Base-by-base conservation (phyloP, 73 alveolate genomes). In the Durusdinium trenchii region DNA sequence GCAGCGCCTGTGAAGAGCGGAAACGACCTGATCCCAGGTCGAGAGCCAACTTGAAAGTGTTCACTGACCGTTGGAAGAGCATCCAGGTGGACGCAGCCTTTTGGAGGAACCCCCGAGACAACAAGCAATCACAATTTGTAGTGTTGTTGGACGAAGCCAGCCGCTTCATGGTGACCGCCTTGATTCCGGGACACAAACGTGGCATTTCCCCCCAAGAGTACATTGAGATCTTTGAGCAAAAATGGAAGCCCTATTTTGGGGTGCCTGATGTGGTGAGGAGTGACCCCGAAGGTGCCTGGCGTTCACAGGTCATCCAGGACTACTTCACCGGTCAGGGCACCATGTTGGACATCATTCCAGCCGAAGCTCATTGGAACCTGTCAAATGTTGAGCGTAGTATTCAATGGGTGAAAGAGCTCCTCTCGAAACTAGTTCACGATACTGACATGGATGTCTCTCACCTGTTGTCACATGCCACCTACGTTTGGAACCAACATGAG, bases 341-440 rank as follows among this genome's bases (percentile, higher is more conserved):
- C 36, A 9, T 42, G 36, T 26, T 60, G n/a, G 51, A 50, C 20
- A 26, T 12, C 40, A 54, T 54, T 1, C 94, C 94, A 0, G 94
- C 94, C 60, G 94, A 85, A 43, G 94, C 94, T 0, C 94, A 85
- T 16, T 85, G 94, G 94, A 61, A 85, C 7, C 36, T 85, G 6
- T 85, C 94, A 0, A 42, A 51, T 0, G 94, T 52, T 0, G 94
- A 85, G 42, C 38, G 94, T 3, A 1, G 79, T 28, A 54, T 85
- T 4, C 51, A n/a, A 14, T 32, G 79, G 61, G 12, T 85, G 18
- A 85, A 85, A 45, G 43, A 52, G 35, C 45, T 54, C 6, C 42
- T 85, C 81, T 12, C 78, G 30, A 71, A n/a, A 26, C 6, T 32
- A 20, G 32, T 51, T 6, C 26, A 36, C 12, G 84, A 71, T n/a